Evolutionary conservation across 345 rosid genomes (phyloP), one percentile per base, ranked within the genome.

Genomic region (Salix exigua): DNA sequence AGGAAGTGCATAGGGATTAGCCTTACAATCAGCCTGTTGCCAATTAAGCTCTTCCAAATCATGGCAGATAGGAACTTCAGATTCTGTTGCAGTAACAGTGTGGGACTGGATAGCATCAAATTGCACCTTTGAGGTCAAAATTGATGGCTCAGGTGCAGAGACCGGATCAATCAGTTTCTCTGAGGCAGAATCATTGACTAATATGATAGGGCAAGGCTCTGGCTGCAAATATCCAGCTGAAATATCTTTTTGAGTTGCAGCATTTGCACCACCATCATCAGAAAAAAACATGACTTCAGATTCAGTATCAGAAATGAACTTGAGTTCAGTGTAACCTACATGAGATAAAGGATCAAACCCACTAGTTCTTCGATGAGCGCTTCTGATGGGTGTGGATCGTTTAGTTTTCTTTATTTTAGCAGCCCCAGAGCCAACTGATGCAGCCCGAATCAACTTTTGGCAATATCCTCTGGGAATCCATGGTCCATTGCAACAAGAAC

Each of bases 401-500:
- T 82, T 74, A 42, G 61, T 82, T 62, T 73, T 81, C 80, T 70
- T 53, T 23, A 10, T 77, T 17, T 65, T 85, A 71, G 81, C 53
- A 71, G 42, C 79, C 79, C 68, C 83, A 42, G 78, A 76, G 66
- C 60, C 77, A 77, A 64, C 30, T 23, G 87, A 81, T 63, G 73
- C 70, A 19, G 72, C 78, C 66, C 61, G 84, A 67, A 83, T 73
- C 81, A 82, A 78, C 33, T 75, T 82, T 68, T 70, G 75, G 66
- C 72, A 53, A 46, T 72, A 72, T 53, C 78, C 84, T 82, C 78
- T 89, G 35, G 91, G 81, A 79, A 73, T 72, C 85, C 88, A 87
- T 17, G 83, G 83, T 79, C 84, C 87, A 81, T 83, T 78, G 82
- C 99, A 95, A 82, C 99, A 95, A 65, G 90, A 80, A 83, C 97